Evolutionary conservation across 2,329 filamentous ascomycete species (phyloP).

Genomic region (Aspergillus sp.): DNA sequence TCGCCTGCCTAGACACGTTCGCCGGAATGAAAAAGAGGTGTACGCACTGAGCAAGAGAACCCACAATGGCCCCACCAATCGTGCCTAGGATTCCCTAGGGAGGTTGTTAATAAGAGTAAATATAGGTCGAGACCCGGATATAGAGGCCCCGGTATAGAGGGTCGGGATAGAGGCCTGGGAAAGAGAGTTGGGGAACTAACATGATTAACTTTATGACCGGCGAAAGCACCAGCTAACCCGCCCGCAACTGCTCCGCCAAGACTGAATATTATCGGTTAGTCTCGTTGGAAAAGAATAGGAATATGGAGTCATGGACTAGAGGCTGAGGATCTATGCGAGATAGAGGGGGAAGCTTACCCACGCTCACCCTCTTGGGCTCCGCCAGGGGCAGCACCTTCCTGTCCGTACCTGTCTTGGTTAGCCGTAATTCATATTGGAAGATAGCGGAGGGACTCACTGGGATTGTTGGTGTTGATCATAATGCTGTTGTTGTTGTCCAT

Average conservation of each 20-base stretch:
- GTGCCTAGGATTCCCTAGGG: slow-evolving; percentile 49
- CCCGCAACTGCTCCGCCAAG: slow-evolving; percentile 53
- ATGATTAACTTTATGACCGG: slow-evolving; percentile 53
- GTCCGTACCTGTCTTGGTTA: slow-evolving; percentile 30
- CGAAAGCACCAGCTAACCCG: slow-evolving; percentile 52
- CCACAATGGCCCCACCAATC: slow-evolving; percentile 53
- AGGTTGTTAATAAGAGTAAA: no score
- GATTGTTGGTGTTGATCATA: slow-evolving; percentile 28
- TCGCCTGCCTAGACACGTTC: no score
- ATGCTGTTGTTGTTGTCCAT: slow-evolving; percentile 30
- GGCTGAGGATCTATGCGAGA: no score
- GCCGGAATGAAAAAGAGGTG: background rate
- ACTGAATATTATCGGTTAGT: background rate
- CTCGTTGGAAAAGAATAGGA: no score
- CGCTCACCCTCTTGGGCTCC: slow-evolving; percentile 50
- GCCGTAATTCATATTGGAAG: slow-evolving; percentile 9
- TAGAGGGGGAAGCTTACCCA: slow-evolving; percentile 28
- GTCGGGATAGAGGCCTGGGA: no score
- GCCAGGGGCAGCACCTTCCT: slow-evolving; percentile 35
- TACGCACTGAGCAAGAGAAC: slow-evolving; percentile 51
- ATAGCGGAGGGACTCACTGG: background rate
- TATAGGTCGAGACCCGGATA: no score
- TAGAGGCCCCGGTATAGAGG: no score
- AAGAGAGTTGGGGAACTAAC: no score
- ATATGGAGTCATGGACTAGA: no score